Base-by-base conservation (phyloP, 1,284 basidiomycete species). In the Austroboletus niveus region DNA sequence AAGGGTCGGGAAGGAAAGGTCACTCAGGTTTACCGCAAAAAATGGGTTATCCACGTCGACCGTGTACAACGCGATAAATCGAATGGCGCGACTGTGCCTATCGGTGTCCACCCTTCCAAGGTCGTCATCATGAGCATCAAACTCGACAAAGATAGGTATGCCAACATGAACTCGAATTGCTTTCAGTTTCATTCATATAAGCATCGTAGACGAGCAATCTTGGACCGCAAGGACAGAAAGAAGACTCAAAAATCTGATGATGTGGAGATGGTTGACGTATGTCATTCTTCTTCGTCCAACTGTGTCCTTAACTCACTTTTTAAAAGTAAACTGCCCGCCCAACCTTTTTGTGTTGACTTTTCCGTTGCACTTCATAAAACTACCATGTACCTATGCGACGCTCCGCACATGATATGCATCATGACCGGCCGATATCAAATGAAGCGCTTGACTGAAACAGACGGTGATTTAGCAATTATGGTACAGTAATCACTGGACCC, bases 11-110 rank as follows among this genome's bases (percentile, higher is more conserved):
- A 99, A 82, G 97, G 97, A 70, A 96, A 97, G 79, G 85, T 95
- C 61, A 92, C 89, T 57, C 92, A 94, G 76, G 95, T 98, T 58
- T 98, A 98, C 86, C 91, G 96, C 73, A 98, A 98, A 89, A 98
- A 98, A 77, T 98, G 93, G 92, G 93, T 98, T 54, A 91, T 99
- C 75, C 90, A 98, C 79, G 91, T 99, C 69, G 97, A 99, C 76
- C 92, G 95, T 72, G 94, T 99, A 57, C 88, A 91, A 68, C 87
- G 95, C 61, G 97, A 99, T 81, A 99, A 99, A 80, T 92, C 92
- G 63, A 98, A 97, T 73, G 97, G 97, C 62, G 89, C 94, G 58
- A 89, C 94, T 54, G 85, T 89, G 54, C 89, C 92, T 66, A 94
- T 98, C 67, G 94, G 94, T 64, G 87, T 99, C 67, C 89, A 96